Evolutionary conservation across 1,139 yeast genomes (phyloP).

Genomic region (Nakaseomyces bracarensis): DNA sequence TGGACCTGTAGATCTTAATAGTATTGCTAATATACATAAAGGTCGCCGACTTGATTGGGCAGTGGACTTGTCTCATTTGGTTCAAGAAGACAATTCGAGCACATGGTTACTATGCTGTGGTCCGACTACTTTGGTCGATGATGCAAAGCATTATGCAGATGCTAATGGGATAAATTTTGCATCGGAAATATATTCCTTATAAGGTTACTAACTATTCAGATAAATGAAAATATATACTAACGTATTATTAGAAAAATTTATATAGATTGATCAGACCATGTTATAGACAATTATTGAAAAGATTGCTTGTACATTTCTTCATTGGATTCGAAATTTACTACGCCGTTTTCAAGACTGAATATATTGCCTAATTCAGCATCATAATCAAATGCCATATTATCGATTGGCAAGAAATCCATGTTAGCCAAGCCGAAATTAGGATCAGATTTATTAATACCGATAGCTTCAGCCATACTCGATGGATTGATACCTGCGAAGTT

Average conservation of each 20-base stretch:
- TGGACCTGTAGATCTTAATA: neutral
- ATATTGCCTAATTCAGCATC: conserved; percentile 14
- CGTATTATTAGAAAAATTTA: no score
- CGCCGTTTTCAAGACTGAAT: neutral
- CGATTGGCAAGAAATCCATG: conserved; percentile 24
- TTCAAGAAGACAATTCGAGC: conserved; percentile 6
- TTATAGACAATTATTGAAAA: no score
- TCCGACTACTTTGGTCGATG: conserved; percentile 11
- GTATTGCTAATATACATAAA: neutral
- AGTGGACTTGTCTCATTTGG: neutral
- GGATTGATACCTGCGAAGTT: conserved; percentile 29
- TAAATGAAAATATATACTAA: no score
- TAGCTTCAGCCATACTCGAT: conserved; percentile 29
- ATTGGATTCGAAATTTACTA: neutral
- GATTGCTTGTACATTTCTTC: neutral
- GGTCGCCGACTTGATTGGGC: conserved; percentile 5
- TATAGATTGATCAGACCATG: no score
- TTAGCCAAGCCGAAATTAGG: conserved; percentile 11
- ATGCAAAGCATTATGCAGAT: conserved; percentile 11
- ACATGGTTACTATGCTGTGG: conserved; percentile 16
- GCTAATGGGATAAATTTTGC: conserved; percentile 11
- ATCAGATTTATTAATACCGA: conserved; percentile 18
- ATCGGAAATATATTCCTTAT: conserved; percentile 12
- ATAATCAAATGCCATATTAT: conserved; percentile 23
- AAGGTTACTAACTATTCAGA: neutral